Evolutionary conservation across 176 grass and related monocot species (phyloP), one percentile per base, ranked within the genome.

Genomic region (Oryza brachyantha): DNA sequence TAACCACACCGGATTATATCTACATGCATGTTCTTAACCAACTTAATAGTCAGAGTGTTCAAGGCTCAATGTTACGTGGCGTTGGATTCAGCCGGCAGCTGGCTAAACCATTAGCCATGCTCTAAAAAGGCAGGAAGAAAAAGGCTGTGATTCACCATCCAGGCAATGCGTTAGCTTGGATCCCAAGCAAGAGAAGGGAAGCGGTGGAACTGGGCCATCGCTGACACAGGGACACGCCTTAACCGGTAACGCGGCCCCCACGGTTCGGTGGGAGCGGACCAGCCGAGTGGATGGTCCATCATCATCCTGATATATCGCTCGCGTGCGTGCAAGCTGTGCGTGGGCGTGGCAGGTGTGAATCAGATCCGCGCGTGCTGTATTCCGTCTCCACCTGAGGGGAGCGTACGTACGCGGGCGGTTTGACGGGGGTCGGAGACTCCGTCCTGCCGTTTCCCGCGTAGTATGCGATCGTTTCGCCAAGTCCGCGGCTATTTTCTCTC

Each of bases 101-200:
- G n/a, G n/a, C n/a, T n/a, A n/a, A n/a, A n/a, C n/a, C n/a, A n/a
- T n/a, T n/a, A n/a, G n/a, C n/a, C n/a, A n/a, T n/a, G n/a, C n/a
- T n/a, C n/a, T n/a, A n/a, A n/a, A n/a, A n/a, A n/a, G n/a, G n/a
- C n/a, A 68, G 29, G 77, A 43, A 1, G 4, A 0, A 43, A 43
- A 43, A 28, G 43, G 39, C 5, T 6, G 32, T 55, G 34, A 40
- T 43, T 52, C 17, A 37, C 14, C 26, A 57, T 72, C 57, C 79
- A 72, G 73, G 61, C 3, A 35, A 59, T 29, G 39, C n/a, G 43
- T 59, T 83, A 38, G 28, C 80, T 79, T 88, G 80, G 61, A 83
- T 69, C 48, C 61, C 86, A 88, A 79, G 80, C 68, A 48, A 60
- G 3, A 36, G 55, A 10, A 22, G 1, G 72, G 14, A 61, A 3